Base-by-base conservation (phyloP, 371 early-diverging fungal genomes). In the Parasitella parasitica region DNA sequence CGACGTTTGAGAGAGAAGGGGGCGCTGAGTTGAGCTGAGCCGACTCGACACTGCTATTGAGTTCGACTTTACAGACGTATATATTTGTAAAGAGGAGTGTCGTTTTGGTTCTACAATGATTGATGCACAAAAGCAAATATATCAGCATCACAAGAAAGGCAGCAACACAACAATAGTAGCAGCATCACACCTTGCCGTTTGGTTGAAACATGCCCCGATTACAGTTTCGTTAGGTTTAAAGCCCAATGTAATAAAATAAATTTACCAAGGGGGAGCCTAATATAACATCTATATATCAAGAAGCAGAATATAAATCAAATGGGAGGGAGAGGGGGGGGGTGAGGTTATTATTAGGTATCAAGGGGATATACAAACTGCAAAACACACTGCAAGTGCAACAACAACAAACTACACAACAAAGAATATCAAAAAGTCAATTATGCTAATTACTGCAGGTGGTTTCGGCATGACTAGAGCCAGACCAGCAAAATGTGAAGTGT, bases 361-460 rank as follows among this genome's bases (percentile, higher is more conserved):
- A 41, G 41, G 41, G 41, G 41, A 18, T 41, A n/a, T n/a, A n/a
- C n/a, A 41, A n/a, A 18, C 41, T 41, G 41, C 41, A 41, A 41
- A 41, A 4, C 3, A 6, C 20, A 41, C 41, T 41, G 41, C 41
- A 41, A 41, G 20, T n/a, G n/a, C 20, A 41, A 41, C 18, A 41
- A 41, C 41, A 41, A 41, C 41, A 18, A 8, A 8, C 27, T 49
- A 49, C n/a, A 41, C 41, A 41, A 41, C 41, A n/a, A 41, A 20
- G 20, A 41, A n/a, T n/a, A n/a, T n/a, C n/a, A 41, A 41, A 16
- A 39, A 55, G 56, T 55, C 56, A 55, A 55, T 55, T 55, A 55
- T 55, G 56, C 56, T 55, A 55, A 55, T 55, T 55, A 55, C 56
- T 55, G 56, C 56, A 55, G 56, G 56, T 55, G 56, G 56, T 55